A percentile compares a stretch with the other conserved stretches of the same genome.
phyloP scores from a whole-genome alignment of 1,284 basidiomycete genomes.

The Ganoderma boninense region DNA sequence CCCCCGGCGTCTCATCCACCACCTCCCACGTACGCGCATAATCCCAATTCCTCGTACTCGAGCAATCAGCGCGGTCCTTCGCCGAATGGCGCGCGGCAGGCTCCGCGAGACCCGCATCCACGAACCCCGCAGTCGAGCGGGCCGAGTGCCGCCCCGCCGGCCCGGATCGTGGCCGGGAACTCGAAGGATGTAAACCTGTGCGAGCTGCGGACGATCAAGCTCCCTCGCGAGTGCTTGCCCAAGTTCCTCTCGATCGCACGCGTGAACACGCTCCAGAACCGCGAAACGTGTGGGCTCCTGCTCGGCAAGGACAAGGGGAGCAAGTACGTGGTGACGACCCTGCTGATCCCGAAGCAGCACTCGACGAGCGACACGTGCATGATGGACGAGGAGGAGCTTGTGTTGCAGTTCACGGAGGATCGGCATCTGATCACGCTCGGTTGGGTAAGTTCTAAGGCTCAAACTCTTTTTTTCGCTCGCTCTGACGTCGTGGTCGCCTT shows the following conservation, averaged over 20 bases:
- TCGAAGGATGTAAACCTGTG: conserved; percentile 41
- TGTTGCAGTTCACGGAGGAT: conserved; percentile 84
- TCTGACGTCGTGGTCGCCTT: conserved; percentile 14
- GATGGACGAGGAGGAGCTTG: conserved; percentile 88
- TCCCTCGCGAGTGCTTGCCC: conserved; percentile 75
- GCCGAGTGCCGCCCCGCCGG: conserved; percentile 19
- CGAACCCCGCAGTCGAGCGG: conserved; percentile 14
- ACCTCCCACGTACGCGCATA: conserved; percentile 26
- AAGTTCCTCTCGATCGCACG: conserved; percentile 77
- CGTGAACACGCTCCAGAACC: conserved; percentile 64
- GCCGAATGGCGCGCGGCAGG: conserved; percentile 33
- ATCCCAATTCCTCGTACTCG: conserved; percentile 15
- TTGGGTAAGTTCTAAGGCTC: conserved; percentile 71
- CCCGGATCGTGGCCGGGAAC: conserved; percentile 39
- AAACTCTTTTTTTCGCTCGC: conserved; percentile 9
- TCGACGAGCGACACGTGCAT: conserved; percentile 89
- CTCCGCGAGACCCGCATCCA: conserved; percentile 22
- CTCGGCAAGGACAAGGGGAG: conserved; percentile 64
- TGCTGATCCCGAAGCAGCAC: conserved; percentile 81
- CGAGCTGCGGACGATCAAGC: conserved; percentile 65
- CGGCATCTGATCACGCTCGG: conserved; percentile 84
- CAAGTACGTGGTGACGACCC: conserved; percentile 75
- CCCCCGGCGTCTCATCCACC: conserved; percentile 17
- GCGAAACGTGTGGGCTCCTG: conserved; percentile 74
- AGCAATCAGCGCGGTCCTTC: conserved; percentile 32